These are phyloP conservation scores for Aquanectria penicillioides DNA, from an alignment of 2,329 filamentous ascomycete genomes.

Conservation along the genomic window DNA sequence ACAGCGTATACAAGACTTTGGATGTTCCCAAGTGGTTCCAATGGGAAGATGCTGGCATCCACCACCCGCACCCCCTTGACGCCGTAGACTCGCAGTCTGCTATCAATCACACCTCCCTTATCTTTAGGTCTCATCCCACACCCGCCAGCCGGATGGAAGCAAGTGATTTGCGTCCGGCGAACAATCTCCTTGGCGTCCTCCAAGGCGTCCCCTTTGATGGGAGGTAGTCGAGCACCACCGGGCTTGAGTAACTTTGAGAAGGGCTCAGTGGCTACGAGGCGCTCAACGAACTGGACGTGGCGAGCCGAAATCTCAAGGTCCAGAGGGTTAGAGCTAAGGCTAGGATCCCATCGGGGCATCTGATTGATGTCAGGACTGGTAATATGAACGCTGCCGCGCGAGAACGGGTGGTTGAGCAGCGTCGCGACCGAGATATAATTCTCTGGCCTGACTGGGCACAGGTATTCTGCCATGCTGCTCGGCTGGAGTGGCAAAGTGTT, in stretches of 20 bases:
- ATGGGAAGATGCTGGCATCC: conserved; percentile 5
- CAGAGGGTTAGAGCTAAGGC: neutral
- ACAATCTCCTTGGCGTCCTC: neutral
- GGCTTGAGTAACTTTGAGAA: neutral
- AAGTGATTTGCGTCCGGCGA: neutral
- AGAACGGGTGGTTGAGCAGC: neutral
- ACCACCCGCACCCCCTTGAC: neutral
- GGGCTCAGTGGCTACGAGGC: neutral
- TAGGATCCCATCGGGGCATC: neutral
- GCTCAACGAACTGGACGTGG: neutral
- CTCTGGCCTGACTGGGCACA: neutral
- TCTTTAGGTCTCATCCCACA: neutral
- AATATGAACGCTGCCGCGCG: neutral
- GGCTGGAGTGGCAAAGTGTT: neutral
- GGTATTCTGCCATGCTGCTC: neutral
- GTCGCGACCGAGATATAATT: neutral
- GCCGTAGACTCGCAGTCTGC: neutral
- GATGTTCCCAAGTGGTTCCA: conserved; percentile 6
- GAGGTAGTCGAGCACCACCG: neutral
- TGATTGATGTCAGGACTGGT: neutral
- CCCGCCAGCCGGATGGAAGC: neutral
- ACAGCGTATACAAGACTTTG: conserved; percentile 6
- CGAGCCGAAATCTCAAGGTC: conserved; percentile 1
- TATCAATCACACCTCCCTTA: neutral
- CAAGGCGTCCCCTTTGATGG: neutral